These are phyloP conservation scores for Candida maesae DNA, from an alignment of 805 yeast genomes.

Conservation along the genomic window DNA sequence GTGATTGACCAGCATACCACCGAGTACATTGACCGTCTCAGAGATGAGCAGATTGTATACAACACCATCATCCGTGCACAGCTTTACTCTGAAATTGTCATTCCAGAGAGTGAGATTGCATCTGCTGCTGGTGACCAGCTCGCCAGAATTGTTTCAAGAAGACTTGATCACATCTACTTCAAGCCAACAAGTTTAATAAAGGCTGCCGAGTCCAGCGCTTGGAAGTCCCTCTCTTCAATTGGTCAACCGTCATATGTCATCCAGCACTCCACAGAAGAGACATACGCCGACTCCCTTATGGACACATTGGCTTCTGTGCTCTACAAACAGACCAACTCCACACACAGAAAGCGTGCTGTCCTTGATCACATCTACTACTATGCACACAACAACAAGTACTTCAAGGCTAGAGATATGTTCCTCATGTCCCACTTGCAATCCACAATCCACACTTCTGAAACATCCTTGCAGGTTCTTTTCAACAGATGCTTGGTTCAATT, in stretches of 20 bases:
- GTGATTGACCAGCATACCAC: conserved; percentile 92
- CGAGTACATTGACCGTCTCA: conserved; percentile 86
- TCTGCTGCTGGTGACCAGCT: conserved; percentile 42
- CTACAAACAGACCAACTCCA: conserved; percentile 60
- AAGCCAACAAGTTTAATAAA: conserved; percentile 76
- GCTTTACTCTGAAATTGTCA: conserved; percentile 69
- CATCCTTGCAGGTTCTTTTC: conserved; percentile 83
- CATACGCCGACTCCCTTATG: conserved; percentile 53
- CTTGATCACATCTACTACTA: conserved; percentile 84
- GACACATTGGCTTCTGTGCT: conserved; percentile 63
- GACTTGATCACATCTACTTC: conserved; percentile 91
- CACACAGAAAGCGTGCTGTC: conserved; percentile 78
- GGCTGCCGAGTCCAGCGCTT: conserved; percentile 69
- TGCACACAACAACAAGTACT: conserved; percentile 83
- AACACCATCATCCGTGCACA: conserved; percentile 79
- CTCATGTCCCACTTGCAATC: conserved; percentile 82
- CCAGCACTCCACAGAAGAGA: conserved; percentile 28
- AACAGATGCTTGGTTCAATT: conserved; percentile 94
- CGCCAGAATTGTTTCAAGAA: conserved; percentile 71
- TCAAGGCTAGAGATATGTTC: conserved; percentile 83
- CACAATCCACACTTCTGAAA: conserved; percentile 78
- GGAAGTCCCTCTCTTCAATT: conserved; percentile 43
- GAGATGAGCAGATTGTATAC: conserved; percentile 80
- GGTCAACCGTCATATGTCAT: conserved; percentile 28
- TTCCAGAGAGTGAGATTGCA: conserved; percentile 37